A percentile compares a stretch with the other conserved stretches of the same genome.
Conservation (phyloP, 164 flowering plant species). For the Piper betle region DNA sequence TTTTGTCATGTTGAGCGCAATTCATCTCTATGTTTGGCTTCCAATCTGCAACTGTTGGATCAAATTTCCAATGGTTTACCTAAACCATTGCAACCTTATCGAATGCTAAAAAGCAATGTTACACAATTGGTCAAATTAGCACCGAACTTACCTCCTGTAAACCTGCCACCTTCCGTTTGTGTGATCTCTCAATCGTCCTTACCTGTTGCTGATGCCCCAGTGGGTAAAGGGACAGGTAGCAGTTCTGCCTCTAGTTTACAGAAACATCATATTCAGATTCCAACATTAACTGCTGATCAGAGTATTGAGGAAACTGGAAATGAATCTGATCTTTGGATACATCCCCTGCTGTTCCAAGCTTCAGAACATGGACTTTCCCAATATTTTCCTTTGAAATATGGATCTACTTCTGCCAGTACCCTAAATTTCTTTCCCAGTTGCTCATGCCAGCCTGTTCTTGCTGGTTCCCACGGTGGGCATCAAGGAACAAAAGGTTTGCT, state of each 20-base stretch:
- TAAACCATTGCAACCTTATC: conserved; percentile 28
- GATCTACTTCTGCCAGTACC: conserved; percentile 27
- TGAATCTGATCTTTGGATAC: conserved; percentile 67
- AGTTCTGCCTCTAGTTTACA: not conserved
- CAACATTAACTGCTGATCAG: not conserved
- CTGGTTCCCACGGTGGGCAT: conserved; percentile 34
- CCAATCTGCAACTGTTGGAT: conserved; percentile 16
- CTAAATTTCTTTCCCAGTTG: conserved; percentile 48
- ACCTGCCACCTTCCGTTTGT: conserved; percentile 88
- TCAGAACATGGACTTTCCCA: conserved; percentile 39
- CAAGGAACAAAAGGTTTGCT: conserved; percentile 27
- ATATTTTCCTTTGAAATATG: conserved; percentile 27
- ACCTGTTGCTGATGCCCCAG: conserved; percentile 3
- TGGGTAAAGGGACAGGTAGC: not conserved
- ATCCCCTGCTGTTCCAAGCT: conserved; percentile 74
- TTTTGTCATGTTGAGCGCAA: conserved; percentile 11
- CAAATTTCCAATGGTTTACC: conserved; percentile 15
- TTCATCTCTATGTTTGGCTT: conserved; percentile 11
- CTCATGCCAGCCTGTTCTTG: conserved; percentile 34
- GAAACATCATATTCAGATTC: conserved; percentile 12
- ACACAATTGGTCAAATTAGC: conserved; percentile 61
- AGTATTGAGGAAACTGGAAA: conserved; percentile 23
- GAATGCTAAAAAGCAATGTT: conserved; percentile 33
- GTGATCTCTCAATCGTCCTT: conserved; percentile 50
- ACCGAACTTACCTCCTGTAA: conserved; percentile 85